Evolutionary conservation across 495 filamentous ascomycete species (phyloP).

Genomic region (Chaetomium tenue): DNA sequence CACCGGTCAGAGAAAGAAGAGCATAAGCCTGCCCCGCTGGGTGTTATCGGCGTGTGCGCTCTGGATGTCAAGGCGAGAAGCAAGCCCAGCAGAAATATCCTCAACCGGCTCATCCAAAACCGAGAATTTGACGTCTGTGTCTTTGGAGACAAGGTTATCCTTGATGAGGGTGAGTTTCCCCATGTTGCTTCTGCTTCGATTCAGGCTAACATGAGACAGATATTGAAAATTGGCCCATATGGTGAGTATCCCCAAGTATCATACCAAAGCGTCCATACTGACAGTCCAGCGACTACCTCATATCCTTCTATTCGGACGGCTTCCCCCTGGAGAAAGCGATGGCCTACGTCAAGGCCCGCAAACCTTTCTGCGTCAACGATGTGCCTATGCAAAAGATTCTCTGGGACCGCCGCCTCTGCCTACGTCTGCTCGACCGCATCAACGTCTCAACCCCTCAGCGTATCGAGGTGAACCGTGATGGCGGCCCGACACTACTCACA

Average conservation of each 20-base stretch:
- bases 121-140: constrained; percentile 94
- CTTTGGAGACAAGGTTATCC: constrained; percentile 97
- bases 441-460: constrained; percentile 83
- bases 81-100: constrained; percentile 92
- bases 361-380: constrained; percentile 97
- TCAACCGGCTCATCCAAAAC: constrained; percentile 84
- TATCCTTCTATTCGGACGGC: constrained; percentile 96
- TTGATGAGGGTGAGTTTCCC: constrained; percentile 72
- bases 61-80: constrained; percentile 93
- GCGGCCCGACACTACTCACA: constrained; percentile 76
- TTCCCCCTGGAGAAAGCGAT: constrained; percentile 98
- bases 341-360: constrained; percentile 84
- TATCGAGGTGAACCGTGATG: constrained; percentile 92
- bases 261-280: constrained; percentile 6
- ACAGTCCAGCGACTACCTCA: constrained; percentile 76
- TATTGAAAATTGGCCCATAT: constrained; percentile 71
- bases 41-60: constrained; percentile 86
- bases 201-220: constrained; percentile 42
- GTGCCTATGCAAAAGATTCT: constrained; percentile 96
- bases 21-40: constrained; percentile 50
- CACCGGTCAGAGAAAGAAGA: constrained; percentile 51
- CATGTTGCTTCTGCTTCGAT: not conserved
- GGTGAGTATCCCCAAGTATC: constrained; percentile 36
- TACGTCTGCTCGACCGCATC: constrained; percentile 83
- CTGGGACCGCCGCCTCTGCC: constrained; percentile 90